Evolutionary conservation across 179 eudicot genomes (phyloP), one percentile per base, ranked within the genome.

Genomic region (Silene vulgaris): DNA sequence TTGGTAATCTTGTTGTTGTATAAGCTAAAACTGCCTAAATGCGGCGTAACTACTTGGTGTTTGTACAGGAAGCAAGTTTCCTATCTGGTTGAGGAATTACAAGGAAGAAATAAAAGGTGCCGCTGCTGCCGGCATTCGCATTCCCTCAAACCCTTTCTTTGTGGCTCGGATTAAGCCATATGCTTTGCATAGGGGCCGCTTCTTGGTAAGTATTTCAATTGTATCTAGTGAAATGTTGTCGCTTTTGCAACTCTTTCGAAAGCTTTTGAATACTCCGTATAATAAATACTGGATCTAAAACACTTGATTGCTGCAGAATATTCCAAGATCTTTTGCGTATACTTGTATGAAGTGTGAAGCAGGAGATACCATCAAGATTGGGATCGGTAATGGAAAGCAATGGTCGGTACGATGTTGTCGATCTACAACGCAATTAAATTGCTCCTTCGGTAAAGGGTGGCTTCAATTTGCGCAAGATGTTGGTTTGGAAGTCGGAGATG

Each of bases 131-230:
- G 75, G 65, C 9, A 32, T 72, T 30, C 7, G 65, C 57, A 40
- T 63, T 52, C 81, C 84, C 21, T 17, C 32, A 43, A 81, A 72
- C 17, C 81, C 84, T 50, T 81, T 37, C 78, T 81, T 77, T 62
- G 66, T 32, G 72, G 26, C 32, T 75, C n/a, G 1, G 2, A 65
- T 81, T 0, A 74, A 45, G 23, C 5, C n/a, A 21, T 70, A 21
- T 78, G 6, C 19, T 37, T 5, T 70, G 54, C 0, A 1, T 40
- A 5, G 9, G 6, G 37, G 9, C 57, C 57, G 57, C 9, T 14
- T 8, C 61, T 45, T 81, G 84, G 84, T 81, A 45, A 77, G 84
- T 64, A 2, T 9, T 45, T 62, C 4, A 26, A n/a, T 23, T 37
- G 45, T 13, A 12, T 9, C 56, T 0, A 12, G 16, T 50, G 16